phyloP scores from a whole-genome alignment of 176 grass and related monocot species.

The Eleusine coracana region DNA sequence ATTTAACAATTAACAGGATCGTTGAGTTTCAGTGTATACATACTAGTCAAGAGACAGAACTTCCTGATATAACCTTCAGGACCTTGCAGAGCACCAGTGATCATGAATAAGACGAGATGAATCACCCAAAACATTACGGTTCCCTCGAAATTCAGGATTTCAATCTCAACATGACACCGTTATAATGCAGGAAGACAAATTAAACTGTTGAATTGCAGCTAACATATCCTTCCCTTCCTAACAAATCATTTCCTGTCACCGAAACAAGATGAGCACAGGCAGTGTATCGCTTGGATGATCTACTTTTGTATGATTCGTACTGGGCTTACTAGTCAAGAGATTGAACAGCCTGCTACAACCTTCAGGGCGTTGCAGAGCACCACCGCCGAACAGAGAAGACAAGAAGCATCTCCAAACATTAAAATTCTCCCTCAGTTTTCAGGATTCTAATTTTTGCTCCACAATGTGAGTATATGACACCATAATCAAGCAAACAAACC shows the following conservation, averaged over 20 bases:
- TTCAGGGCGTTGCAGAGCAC: neutral
- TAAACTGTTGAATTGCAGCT: neutral
- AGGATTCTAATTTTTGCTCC: neutral
- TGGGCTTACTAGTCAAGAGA: neutral
- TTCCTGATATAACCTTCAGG: neutral
- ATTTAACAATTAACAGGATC: too few species aligned
- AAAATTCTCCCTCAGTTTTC: neutral
- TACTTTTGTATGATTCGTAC: neutral
- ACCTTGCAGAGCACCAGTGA: neutral
- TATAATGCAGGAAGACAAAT: neutral
- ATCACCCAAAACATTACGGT: neutral
- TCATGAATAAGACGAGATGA: neutral
- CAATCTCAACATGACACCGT: neutral
- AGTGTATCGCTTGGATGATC: neutral
- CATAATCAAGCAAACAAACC: neutral
- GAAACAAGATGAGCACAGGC: neutral
- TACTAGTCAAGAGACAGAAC: too few species aligned
- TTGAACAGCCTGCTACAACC: neutral
- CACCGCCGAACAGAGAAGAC: neutral
- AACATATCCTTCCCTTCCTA: neutral
- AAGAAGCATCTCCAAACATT: neutral
- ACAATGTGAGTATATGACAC: neutral
- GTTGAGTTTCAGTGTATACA: too few species aligned
- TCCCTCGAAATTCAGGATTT: neutral
- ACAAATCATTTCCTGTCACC: neutral